Conservation (phyloP, 2,329 filamentous ascomycete species). For the Fusarium sp. region DNA sequence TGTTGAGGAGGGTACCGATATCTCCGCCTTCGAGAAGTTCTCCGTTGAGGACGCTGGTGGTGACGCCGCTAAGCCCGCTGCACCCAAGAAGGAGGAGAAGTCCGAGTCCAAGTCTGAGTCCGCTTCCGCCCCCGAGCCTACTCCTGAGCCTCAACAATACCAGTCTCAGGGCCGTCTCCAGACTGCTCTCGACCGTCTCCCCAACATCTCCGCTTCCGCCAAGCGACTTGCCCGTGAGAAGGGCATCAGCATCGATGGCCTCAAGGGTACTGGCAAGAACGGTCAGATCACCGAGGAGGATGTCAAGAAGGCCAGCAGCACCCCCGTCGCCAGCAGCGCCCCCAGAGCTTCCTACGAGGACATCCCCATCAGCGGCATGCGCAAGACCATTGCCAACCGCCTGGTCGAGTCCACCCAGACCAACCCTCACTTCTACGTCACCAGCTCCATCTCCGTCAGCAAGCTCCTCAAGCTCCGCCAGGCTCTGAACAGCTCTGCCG, state of each 20-base stretch:
- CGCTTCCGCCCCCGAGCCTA: conserved; percentile 53
- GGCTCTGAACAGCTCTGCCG: conserved; percentile 85
- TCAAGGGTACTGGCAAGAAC: conserved; percentile 88
- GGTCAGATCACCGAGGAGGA: conserved; percentile 92
- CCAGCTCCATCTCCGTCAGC: conserved; percentile 85
- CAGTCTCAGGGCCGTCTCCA: conserved; percentile 80
- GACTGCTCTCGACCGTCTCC: conserved; percentile 83
- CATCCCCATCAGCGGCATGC: conserved; percentile 86
- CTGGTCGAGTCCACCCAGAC: conserved; percentile 87
- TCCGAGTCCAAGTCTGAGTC: conserved; percentile 67
- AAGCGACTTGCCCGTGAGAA: conserved; percentile 87
- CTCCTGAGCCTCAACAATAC: conserved; percentile 72
- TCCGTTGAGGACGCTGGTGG: conserved; percentile 89
- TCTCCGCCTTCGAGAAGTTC: conserved; percentile 89
- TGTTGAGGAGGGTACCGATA: conserved; percentile 88
- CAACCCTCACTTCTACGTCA: conserved; percentile 99
- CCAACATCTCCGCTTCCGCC: conserved; percentile 74
- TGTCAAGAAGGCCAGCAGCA: conserved; percentile 83
- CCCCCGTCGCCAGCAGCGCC: conserved; percentile 59
- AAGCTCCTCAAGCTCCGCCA: conserved; percentile 97
- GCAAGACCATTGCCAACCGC: conserved; percentile 94
- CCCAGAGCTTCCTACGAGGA: conserved; percentile 80
- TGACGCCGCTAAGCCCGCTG: conserved; percentile 66
- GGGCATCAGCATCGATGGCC: conserved; percentile 75
- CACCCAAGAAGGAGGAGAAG: conserved; percentile 72